Base-by-base conservation (phyloP, 2,329 filamentous ascomycete species). In the Fusarium buharicum region DNA sequence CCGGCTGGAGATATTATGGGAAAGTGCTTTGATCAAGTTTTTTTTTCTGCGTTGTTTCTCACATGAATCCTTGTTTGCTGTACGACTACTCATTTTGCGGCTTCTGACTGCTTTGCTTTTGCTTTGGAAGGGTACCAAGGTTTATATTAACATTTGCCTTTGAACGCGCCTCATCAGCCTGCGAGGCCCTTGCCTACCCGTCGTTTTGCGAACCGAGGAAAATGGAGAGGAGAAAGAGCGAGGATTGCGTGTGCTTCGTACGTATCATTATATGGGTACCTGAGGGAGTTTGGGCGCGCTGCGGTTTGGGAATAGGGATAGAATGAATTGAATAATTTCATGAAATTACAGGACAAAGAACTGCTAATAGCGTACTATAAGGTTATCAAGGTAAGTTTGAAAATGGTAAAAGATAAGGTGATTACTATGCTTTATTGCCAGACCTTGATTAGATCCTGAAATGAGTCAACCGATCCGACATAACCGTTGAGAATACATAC, bases 211-310 rank as follows among this genome's bases (percentile, higher is more conserved):
- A 36, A 44, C 44, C 24, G 45, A 57, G 37, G 39, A 62, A 38
- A 49, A 16, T 33, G 37, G 39, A 41, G 53, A 41, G 40, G 38
- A 44, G 62, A 43, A 53, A 45, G 50, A 64, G 50, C 37, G 54
- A 56, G 52, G 44, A 27, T 55, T 45, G 46, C 10, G 38, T 59
- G 40, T 50, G 52, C 54, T 57, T 63, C 52, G 52, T 60, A 68
- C 56, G 55, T 66, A 59, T 65, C 44, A 48, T 66, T 62, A 63
- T 54, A 55, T 59, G 59, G 67, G 48, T 8, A 24, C 4, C 22
- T 24, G 60, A 55, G 50, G 67, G 67, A 68, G 67, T 69, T 69
- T 59, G 50, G 66, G 67, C 64, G 67, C 46, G 52, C 46, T 68
- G 43, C 39, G 47, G 62, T 28, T 59, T 40, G 51, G 57, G 44